A percentile compares a stretch with the other conserved stretches of the same genome.
Conservation (phyloP, 129 eudicot species). For the Dittrichia graveolens region DNA sequence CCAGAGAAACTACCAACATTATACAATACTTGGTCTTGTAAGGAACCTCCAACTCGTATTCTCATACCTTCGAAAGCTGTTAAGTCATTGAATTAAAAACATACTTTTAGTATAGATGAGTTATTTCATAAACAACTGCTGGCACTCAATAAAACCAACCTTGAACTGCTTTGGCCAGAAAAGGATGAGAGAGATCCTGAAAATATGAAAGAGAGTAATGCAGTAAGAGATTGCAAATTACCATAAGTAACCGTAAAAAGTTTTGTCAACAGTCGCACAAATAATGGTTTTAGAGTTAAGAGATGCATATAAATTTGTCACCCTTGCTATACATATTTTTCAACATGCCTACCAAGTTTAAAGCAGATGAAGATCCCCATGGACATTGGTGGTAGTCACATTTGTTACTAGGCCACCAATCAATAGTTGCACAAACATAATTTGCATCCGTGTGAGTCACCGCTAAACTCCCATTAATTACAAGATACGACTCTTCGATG, state of each 20-base stretch:
- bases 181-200: constrained; percentile 83
- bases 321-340: constrained; percentile 2
- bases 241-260: not conserved
- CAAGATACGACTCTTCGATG: constrained; percentile 47
- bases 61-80: constrained; percentile 75
- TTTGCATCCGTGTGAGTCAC: constrained; percentile 71
- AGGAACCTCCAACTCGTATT: constrained; percentile 88
- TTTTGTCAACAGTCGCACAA: constrained; percentile 10
- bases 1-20: constrained; percentile 49
- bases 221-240: constrained; percentile 1
- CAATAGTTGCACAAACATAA: constrained; percentile 90
- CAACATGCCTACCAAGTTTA: constrained; percentile 61
- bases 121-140: constrained; percentile 6
- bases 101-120: not conserved
- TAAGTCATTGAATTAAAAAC: constrained; percentile 4
- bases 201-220: constrained; percentile 25
- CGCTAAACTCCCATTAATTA: constrained; percentile 51
- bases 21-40: constrained; percentile 85
- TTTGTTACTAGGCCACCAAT: constrained; percentile 96
- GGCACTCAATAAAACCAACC: constrained; percentile 49
- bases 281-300: not conserved
- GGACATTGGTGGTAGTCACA: constrained; percentile 85
- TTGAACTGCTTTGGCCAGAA: constrained; percentile 69
- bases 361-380: constrained; percentile 84
- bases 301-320: not conserved